These are phyloP conservation scores for Aspergillus pseudoglaucus DNA, from an alignment of 2,329 filamentous ascomycete genomes.

Conservation along the genomic window DNA sequence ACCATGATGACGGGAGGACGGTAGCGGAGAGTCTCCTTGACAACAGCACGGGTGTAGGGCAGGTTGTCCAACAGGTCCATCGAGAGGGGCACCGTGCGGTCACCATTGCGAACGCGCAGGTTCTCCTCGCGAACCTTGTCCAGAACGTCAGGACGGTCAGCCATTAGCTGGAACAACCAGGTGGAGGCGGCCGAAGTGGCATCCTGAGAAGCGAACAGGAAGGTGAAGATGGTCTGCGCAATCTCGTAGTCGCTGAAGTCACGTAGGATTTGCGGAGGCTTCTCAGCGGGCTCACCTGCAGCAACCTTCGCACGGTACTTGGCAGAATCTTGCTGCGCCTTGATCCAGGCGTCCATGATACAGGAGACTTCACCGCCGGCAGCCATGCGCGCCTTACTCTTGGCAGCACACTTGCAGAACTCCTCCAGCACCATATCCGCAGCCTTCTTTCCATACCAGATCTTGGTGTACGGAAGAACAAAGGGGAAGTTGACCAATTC, in stretches of 20 bases:
- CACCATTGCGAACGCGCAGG: constrained; percentile 65
- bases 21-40: constrained; percentile 87
- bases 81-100: constrained; percentile 62
- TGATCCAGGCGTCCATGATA: constrained; percentile 94
- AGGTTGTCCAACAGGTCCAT: constrained; percentile 86
- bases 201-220: constrained; percentile 95
- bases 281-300: constrained; percentile 65
- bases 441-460: constrained; percentile 95
- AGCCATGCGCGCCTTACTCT: constrained; percentile 87
- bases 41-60: constrained; percentile 83
- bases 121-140: constrained; percentile 91
- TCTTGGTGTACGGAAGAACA: constrained; percentile 89
- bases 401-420: constrained; percentile 85
- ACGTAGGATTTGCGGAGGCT: constrained; percentile 75
- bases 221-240: constrained; percentile 87
- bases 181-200: constrained; percentile 89
- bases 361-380: constrained; percentile 80
- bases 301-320: constrained; percentile 72
- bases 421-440: constrained; percentile 85
- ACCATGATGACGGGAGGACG: constrained; percentile 96
- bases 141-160: constrained; percentile 86
- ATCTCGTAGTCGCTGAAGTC: constrained; percentile 89
- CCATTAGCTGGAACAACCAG: constrained; percentile 92
- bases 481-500: constrained; percentile 98
- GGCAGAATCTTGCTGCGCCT: constrained; percentile 78